A percentile compares a stretch with the other conserved stretches of the same genome.
Conservation (phyloP, 2,329 filamentous ascomycete species). For the Hymenoscyphus infarciens region DNA sequence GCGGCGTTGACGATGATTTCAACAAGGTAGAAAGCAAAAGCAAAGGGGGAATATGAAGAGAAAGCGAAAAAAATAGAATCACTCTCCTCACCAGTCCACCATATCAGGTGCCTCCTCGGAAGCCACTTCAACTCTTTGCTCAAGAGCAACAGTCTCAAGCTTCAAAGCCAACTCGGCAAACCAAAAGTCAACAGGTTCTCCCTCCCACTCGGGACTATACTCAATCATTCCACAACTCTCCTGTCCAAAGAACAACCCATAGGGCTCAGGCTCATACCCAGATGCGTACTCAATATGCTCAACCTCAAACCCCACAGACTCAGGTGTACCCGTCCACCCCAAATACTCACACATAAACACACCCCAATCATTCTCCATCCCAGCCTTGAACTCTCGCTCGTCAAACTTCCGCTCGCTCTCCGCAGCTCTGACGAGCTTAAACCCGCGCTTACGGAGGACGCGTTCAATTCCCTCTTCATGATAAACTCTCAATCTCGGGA, state of each 20-base stretch:
- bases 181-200: background rate
- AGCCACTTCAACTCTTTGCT: background rate
- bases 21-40: too few species aligned
- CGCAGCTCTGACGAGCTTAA: too few species aligned
- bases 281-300: background rate
- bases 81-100: too few species aligned
- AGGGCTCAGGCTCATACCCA: background rate
- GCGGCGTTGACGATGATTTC: too few species aligned
- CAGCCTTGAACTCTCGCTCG: background rate
- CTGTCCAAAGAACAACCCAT: background rate
- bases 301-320: background rate
- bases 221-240: too few species aligned
- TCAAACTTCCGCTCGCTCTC: background rate
- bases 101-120: background rate
- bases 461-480: background rate
- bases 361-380: background rate
- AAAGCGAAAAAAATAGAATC: too few species aligned
- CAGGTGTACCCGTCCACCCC: background rate
- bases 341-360: background rate
- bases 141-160: background rate
- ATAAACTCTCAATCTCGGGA: background rate
- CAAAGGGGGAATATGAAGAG: too few species aligned
- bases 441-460: too few species aligned
- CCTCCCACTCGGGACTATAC: too few species aligned
- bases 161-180: background rate